These are phyloP conservation scores for Musa beccarii DNA, from an alignment of 176 grass and related monocot species.

Conservation along the genomic window DNA sequence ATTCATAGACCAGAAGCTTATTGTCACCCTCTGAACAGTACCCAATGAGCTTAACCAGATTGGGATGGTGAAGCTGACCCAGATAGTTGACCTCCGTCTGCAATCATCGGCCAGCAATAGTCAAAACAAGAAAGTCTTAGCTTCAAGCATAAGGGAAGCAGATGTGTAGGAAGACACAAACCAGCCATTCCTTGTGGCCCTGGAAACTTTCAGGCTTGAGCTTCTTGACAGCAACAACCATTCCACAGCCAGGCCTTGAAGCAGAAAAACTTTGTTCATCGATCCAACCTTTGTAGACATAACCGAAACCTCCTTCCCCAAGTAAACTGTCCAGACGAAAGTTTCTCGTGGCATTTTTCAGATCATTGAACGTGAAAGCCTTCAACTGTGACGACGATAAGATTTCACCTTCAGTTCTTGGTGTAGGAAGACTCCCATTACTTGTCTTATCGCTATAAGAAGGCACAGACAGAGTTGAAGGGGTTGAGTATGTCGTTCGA, in stretches of 20 bases:
- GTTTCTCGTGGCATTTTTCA: constrained; percentile 23
- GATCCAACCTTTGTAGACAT: constrained; percentile 30
- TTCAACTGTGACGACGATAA: constrained; percentile 21
- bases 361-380: constrained; percentile 17
- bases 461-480: background rate
- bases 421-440: constrained; percentile 15
- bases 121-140: background rate
- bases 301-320: constrained; percentile 30
- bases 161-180: background rate
- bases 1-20: constrained; percentile 23
- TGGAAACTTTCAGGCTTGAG: constrained; percentile 26
- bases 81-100: constrained; percentile 29
- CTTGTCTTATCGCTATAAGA: background rate
- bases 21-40: constrained; percentile 27
- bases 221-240: constrained; percentile 26
- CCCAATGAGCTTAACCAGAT: constrained; percentile 31
- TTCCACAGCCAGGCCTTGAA: constrained; percentile 20
- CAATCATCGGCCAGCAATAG: background rate
- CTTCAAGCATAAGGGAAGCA: background rate
- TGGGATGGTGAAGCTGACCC: constrained; percentile 24
- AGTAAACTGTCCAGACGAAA: constrained; percentile 20
- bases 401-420: constrained; percentile 22
- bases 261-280: constrained; percentile 19
- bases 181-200: constrained; percentile 32
- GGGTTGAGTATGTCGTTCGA: constrained; percentile 7